Evolutionary conservation across 768 basidiomycete species (phyloP), one percentile per base, ranked within the genome.

Genomic region (Leccinellum luteum): DNA sequence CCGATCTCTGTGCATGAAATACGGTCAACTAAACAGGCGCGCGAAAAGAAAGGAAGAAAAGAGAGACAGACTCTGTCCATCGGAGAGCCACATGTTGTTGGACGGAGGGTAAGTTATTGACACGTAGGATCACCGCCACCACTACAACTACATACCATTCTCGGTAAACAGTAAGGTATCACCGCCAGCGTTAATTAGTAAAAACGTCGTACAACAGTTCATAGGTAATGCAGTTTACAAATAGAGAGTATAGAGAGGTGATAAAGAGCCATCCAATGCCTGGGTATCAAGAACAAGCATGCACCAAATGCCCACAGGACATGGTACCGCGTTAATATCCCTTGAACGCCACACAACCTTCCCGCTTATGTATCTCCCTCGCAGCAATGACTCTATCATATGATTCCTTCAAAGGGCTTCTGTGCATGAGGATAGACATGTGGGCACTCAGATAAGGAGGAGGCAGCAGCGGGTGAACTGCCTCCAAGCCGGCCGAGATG

Each of bases 1-100:
- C 96, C 94, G 65, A 97, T 96, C 79, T 96, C 93, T 95, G 72
- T 56, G 57, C 56, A 57, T n/a, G 19, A 4, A 48, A 27, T 49
- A 52, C 41, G 31, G 55, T 48, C n/a, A 53, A 56, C 38, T n/a
- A 15, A 27, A 38, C 27, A 34, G 44, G 41, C 25, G 23, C 35
- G 48, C 43, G 13, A 54, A 32, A 12, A 45, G 13, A 54, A 32
- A 12, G 4, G 7, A 15, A 25, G 14, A 25, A 25, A 27, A 43
- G 25, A 30, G 6, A 34, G 9, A 67, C 71, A 7, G 21, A 75
- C 68, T 85, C 69, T 85, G 83, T 44, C 76, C 73, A 61, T 85
- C 83, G 57, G 81, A 78, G 48, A 82, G 69, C 80, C 80, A 82
- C 80, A 82, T 82, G 30, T 55, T 56, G 52, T 54, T 53, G 57